Conservation (phyloP, 352 stramenopile species). For the Peronospora belbahrii region DNA sequence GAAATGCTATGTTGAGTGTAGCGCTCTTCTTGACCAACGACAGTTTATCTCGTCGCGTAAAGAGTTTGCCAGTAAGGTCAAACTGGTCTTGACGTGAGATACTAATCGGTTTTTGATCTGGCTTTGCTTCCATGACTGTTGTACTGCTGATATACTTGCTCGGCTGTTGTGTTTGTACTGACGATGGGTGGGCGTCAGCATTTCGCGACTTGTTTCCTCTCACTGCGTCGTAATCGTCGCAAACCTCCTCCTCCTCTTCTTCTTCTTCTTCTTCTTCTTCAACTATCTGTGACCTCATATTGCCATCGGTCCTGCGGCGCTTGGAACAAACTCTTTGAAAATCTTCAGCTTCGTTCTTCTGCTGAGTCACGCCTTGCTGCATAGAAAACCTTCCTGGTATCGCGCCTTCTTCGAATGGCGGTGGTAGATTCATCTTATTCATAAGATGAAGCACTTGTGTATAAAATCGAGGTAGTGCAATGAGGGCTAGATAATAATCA, state of each 20-base stretch:
- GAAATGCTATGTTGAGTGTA: constrained; percentile 24
- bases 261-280: constrained; percentile 23
- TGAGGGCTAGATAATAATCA: constrained; percentile 45
- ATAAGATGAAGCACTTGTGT: constrained; percentile 88
- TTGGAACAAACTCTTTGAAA: constrained; percentile 7
- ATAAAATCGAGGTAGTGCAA: constrained; percentile 83
- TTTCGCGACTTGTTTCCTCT: neutral
- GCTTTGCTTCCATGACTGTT: neutral
- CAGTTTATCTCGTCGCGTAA: constrained; percentile 11
- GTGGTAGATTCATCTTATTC: constrained; percentile 89
- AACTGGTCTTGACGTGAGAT: neutral
- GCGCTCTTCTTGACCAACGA: constrained; percentile 9
- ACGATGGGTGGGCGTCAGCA: neutral
- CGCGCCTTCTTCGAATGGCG: constrained; percentile 60
- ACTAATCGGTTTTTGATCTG: neutral
- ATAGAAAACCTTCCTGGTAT: constrained; percentile 61
- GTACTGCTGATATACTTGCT: neutral
- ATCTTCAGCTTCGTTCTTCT: neutral
- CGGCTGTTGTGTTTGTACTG: neutral
- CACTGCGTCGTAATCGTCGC: constrained; percentile 19
- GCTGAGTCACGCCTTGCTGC: constrained; percentile 8
- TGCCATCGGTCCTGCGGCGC: constrained; percentile 14
- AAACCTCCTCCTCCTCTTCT: too few species aligned
- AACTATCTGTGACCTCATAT: constrained; percentile 16
- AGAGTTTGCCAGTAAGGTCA: constrained; percentile 18